Evolutionary conservation across 495 filamentous ascomycete genomes (phyloP).

Genomic region (Pseudoneurospora amorphoporcata): DNA sequence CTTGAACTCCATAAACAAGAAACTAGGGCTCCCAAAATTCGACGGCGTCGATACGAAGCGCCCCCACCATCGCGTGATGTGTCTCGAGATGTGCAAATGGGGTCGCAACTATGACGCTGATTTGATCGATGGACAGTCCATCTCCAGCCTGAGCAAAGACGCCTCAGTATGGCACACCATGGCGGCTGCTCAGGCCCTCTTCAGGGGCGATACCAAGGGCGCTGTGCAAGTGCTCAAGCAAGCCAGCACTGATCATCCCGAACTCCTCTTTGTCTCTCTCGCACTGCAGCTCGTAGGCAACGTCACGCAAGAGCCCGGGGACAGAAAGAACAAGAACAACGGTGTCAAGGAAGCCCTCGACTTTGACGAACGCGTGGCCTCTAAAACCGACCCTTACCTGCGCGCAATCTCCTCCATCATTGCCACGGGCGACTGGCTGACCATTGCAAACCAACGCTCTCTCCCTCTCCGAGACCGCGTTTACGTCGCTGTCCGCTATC

Average conservation of each 20-base stretch:
- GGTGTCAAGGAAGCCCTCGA: slow-evolving; percentile 28
- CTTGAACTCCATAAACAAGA: slow-evolving; percentile 36
- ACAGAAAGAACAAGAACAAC: slow-evolving; percentile 17
- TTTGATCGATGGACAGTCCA: slow-evolving; percentile 30
- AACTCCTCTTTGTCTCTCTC: slow-evolving; percentile 42
- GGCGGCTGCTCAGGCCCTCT: slow-evolving; percentile 67
- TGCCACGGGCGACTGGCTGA: slow-evolving; percentile 76
- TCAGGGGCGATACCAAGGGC: slow-evolving; percentile 54
- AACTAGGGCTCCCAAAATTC: slow-evolving; percentile 29
- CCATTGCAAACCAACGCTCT: slow-evolving; percentile 69
- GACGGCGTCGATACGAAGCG: slow-evolving; percentile 48
- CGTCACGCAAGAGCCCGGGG: neutral
- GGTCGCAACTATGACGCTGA: slow-evolving; percentile 50
- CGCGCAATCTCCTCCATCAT: slow-evolving; percentile 89
- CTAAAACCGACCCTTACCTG: slow-evolving; percentile 67
- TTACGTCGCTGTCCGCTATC: slow-evolving; percentile 74
- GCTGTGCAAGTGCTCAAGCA: slow-evolving; percentile 42
- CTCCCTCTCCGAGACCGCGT: slow-evolving; percentile 78
- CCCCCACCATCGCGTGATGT: slow-evolving; percentile 66
- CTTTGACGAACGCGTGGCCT: slow-evolving; percentile 37
- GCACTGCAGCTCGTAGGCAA: slow-evolving; percentile 39
- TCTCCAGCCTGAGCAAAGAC: slow-evolving; percentile 43
- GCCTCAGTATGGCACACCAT: slow-evolving; percentile 62
- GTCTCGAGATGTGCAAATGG: slow-evolving; percentile 69
- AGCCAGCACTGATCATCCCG: slow-evolving; percentile 37